Conservation (phyloP, 768 basidiomycete species). For the Mycena olivaceomarginata region DNA sequence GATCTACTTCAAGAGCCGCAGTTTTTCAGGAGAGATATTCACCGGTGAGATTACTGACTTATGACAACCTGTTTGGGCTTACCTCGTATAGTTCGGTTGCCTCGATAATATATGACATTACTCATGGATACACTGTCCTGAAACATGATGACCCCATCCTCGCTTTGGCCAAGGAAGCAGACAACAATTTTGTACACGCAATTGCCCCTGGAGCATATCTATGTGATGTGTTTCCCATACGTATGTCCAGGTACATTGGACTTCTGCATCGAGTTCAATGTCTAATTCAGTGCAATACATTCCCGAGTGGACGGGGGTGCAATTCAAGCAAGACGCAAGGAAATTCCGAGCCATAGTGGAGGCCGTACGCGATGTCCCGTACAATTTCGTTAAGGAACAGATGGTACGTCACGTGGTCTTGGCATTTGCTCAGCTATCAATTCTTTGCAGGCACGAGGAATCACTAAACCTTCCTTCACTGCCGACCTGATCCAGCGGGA, state of each 20-base stretch:
- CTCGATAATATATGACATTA: conserved; percentile 34
- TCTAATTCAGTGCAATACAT: conserved; percentile 21
- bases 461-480: conserved; percentile 16
- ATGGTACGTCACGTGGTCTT: too few relatives aligned
- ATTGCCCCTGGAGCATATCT: conserved; percentile 16
- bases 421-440: too few relatives aligned
- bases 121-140: conserved; percentile 37
- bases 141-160: conserved; percentile 38
- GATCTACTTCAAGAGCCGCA: too few relatives aligned
- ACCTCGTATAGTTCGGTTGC: conserved; percentile 37
- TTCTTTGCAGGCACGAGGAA: neutral
- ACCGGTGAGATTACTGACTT: too few relatives aligned
- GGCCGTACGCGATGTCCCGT: neutral
- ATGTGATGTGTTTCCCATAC: conserved; percentile 13
- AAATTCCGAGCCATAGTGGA: conserved; percentile 3
- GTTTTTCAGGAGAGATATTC: too few relatives aligned
- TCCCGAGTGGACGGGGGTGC: conserved; percentile 20
- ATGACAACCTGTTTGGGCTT: too few relatives aligned
- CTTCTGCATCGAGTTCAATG: neutral
- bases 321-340: conserved; percentile 20
- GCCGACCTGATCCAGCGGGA: neutral
- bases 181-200: conserved; percentile 34
- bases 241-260: neutral
- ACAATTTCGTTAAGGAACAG: neutral
- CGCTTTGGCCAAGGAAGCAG: conserved; percentile 32